These are phyloP conservation scores for Trichosporon ovoides DNA, from an alignment of 1,284 basidiomycete species.

Conservation along the genomic window DNA sequence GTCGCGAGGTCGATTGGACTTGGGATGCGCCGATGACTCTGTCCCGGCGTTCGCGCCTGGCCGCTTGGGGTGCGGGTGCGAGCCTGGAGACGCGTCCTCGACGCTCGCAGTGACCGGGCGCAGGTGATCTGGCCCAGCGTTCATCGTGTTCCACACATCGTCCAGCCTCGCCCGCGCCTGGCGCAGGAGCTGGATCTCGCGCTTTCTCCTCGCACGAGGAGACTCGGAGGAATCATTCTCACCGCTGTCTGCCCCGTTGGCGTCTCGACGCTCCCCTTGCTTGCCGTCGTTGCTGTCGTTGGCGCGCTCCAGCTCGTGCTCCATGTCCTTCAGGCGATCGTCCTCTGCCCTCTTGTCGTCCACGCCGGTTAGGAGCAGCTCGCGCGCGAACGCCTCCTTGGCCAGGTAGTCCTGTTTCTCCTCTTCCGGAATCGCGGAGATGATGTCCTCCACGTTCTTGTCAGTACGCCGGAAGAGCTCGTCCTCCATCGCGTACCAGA, in stretches of 20 bases:
- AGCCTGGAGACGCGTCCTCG: no score
- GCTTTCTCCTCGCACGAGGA: background rate
- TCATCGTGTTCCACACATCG: background rate
- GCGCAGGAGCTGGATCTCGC: background rate
- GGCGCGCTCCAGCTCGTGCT: background rate
- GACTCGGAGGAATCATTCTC: no score
- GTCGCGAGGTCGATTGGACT: no score
- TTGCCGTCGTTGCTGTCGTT: background rate
- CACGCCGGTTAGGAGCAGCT: background rate
- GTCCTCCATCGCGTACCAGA: constrained; percentile 3
- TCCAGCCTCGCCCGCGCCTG: background rate
- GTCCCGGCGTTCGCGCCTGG: no score
- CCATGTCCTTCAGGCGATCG: background rate
- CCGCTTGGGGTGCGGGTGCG: no score
- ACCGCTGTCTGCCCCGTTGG: no score
- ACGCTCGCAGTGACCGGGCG: background rate
- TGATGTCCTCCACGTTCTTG: constrained; percentile 5
- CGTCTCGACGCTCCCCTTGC: no score
- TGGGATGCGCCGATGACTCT: no score
- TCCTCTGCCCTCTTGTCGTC: background rate
- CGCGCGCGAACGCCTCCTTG: background rate
- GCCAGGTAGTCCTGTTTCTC: background rate
- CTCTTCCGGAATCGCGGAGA: background rate
- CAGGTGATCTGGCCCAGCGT: background rate
- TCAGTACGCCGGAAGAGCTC: constrained; percentile 2